Evolutionary conservation across 129 eudicot species (phyloP).

Genomic region (Pittosporum tobira): DNA sequence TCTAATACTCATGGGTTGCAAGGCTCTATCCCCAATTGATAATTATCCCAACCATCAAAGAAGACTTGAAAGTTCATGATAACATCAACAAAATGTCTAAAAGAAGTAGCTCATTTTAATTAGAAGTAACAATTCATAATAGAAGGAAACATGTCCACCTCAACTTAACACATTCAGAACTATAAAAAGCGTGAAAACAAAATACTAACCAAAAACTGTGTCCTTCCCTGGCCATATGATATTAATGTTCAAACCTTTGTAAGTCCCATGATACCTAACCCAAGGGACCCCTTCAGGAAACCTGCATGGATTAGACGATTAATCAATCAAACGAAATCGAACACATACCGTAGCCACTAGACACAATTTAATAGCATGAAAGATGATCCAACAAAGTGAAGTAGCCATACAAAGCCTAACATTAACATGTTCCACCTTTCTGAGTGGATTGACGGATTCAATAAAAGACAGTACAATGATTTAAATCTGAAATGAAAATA

Average conservation of each 20-base stretch:
- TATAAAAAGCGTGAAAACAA: not conserved
- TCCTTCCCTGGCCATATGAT: constrained; percentile 51
- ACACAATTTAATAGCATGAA: not conserved
- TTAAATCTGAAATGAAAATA: too few species aligned
- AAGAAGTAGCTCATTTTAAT: too few species aligned
- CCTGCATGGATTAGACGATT: constrained; percentile 18
- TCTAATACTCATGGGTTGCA: too few species aligned
- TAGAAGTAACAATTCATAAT: too few species aligned
- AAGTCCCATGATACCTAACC: constrained; percentile 36
- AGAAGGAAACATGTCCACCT: too few species aligned
- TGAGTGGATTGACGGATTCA: not conserved
- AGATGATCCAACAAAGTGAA: not conserved
- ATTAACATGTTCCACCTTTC: not conserved
- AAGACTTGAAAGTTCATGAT: too few species aligned
- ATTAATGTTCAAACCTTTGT: constrained; percentile 31
- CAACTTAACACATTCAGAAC: not conserved
- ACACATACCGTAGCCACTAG: not conserved
- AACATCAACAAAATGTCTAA: too few species aligned
- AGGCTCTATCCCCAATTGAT: too few species aligned
- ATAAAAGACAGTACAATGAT: not conserved
- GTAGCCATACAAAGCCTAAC: not conserved
- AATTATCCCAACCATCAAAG: too few species aligned
- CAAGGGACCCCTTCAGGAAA: constrained; percentile 41
- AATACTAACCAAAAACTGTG: constrained; percentile 24
- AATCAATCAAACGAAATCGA: not conserved